phyloP scores from a whole-genome alignment of 1,139 yeast species.

The Scheffersomyces segobiensis region DNA sequence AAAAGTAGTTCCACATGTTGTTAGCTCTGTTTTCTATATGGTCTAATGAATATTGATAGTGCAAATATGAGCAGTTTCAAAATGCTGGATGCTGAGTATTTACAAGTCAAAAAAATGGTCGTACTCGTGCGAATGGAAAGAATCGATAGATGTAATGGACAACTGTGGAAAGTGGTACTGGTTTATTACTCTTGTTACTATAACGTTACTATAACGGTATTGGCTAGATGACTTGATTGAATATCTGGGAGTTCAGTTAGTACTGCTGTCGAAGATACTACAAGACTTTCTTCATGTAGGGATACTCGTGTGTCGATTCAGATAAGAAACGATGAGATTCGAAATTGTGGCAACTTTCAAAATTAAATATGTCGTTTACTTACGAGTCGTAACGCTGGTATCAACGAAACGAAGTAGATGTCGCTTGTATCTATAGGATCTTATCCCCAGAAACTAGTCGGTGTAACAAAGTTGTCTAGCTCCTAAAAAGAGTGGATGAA shows the following conservation, averaged over 20 bases:
- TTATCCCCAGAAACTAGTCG: not conserved
- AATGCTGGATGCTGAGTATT: not conserved
- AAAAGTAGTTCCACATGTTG: slow-evolving; percentile 72
- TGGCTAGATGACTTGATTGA: not conserved
- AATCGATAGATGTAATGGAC: not conserved
- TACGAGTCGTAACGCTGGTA: not conserved
- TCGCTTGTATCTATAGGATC: not conserved
- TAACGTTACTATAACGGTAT: no score
- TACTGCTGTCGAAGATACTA: not conserved
- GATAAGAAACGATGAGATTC: not conserved
- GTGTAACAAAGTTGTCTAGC: not conserved
- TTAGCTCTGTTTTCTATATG: not conserved
- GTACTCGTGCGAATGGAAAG: not conserved
- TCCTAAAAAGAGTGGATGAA: not conserved
- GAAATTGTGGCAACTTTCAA: not conserved
- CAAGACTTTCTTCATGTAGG: no score
- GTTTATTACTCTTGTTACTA: not conserved
- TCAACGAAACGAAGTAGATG: not conserved
- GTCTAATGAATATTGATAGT: not conserved
- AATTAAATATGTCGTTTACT: not conserved
- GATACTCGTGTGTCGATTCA: not conserved
- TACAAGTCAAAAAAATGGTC: not conserved
- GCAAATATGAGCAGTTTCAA: not conserved
- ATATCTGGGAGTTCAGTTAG: not conserved
- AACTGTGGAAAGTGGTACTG: not conserved